Conservation (phyloP, 108 stramenopile genomes). For the Cyclotella baltica region DNA sequence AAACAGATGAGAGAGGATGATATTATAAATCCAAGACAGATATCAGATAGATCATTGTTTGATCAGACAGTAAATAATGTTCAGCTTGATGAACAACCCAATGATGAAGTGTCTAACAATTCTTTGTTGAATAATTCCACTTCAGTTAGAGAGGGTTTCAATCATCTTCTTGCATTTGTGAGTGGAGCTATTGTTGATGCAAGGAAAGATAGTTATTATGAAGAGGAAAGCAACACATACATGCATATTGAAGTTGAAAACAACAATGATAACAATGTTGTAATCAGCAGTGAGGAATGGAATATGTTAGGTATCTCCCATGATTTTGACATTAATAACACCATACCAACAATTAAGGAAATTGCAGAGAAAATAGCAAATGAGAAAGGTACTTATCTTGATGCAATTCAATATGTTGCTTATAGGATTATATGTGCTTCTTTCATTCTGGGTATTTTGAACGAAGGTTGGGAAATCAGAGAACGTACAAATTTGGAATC, state of each 20-base stretch:
- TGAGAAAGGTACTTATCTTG: neutral
- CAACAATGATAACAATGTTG: neutral
- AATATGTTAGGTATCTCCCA: too few species aligned
- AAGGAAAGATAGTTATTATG: too few species aligned
- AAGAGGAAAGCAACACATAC: neutral
- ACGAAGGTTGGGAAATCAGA: neutral
- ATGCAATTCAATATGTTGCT: conserved; percentile 7
- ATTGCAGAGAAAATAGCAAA: neutral
- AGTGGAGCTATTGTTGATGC: neutral
- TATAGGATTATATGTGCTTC: conserved; percentile 4
- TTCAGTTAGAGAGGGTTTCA: too few species aligned
- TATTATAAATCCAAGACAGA: too few species aligned
- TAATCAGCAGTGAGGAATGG: too few species aligned
- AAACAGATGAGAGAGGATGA: too few species aligned
- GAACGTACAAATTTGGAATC: neutral
- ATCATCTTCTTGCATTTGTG: neutral
- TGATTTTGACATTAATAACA: too few species aligned
- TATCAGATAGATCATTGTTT: too few species aligned
- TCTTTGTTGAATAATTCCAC: too few species aligned
- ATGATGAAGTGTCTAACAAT: neutral
- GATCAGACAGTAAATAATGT: too few species aligned
- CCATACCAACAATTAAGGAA: conserved; percentile 1
- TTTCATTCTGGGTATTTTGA: neutral
- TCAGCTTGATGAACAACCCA: too few species aligned
- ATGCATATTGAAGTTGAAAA: neutral